Conservation (phyloP, 768 basidiomycete species). For the Calocybe indica region DNA sequence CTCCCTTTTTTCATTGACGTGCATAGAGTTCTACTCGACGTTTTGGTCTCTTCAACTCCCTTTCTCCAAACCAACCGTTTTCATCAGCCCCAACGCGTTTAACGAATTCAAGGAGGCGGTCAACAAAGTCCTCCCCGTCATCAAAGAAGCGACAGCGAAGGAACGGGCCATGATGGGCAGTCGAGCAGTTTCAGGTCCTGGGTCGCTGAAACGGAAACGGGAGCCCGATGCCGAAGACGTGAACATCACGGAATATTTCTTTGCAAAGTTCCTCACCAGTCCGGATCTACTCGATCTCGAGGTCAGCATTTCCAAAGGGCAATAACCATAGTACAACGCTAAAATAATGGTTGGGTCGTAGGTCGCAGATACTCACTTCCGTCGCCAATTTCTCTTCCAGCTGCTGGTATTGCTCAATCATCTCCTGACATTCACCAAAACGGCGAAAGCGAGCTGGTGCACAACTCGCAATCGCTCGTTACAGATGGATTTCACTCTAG, state of each 20-base stretch:
- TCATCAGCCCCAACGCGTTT: slow-evolving; percentile 52
- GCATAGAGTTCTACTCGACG: slow-evolving; percentile 70
- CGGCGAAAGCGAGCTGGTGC: slow-evolving; percentile 54
- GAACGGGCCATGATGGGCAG: slow-evolving; percentile 87
- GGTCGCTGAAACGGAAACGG: slow-evolving; percentile 58
- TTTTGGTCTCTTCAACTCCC: slow-evolving; percentile 88
- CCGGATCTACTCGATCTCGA: slow-evolving; percentile 84
- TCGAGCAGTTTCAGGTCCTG: slow-evolving; percentile 35
- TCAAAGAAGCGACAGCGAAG: slow-evolving; percentile 82
- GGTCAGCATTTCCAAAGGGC: slow-evolving; percentile 33
- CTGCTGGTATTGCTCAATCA: slow-evolving; percentile 73
- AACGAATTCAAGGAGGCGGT: slow-evolving; percentile 65
- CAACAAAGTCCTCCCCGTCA: slow-evolving; percentile 66
- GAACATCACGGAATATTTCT: slow-evolving; percentile 73
- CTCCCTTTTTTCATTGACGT: neutral
- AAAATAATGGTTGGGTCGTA: slow-evolving; percentile 18
- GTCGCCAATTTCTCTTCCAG: slow-evolving; percentile 89
- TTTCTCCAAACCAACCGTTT: slow-evolving; percentile 76
- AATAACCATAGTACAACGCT: too few species aligned
- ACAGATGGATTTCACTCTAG: slow-evolving; percentile 79
- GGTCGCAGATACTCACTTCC: slow-evolving; percentile 89
- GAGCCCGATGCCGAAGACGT: slow-evolving; percentile 53
- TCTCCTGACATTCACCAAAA: slow-evolving; percentile 67
- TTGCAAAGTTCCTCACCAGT: slow-evolving; percentile 89
- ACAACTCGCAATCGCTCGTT: slow-evolving; percentile 69